These are phyloP conservation scores for Asterophora parasitica DNA, from an alignment of 768 basidiomycete species.

Conservation along the genomic window DNA sequence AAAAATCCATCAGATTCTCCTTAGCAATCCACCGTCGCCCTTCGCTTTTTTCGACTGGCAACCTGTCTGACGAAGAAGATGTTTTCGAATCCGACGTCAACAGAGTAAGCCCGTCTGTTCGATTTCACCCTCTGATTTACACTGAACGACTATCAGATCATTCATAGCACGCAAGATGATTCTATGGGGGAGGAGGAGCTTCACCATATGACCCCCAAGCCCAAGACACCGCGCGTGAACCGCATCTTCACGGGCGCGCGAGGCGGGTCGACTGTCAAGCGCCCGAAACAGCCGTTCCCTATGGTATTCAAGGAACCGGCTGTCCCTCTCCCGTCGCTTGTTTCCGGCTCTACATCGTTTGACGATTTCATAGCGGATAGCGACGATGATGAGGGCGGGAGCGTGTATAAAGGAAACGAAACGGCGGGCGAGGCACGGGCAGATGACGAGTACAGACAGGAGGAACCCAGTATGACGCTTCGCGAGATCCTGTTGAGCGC, in stretches of 20 bases:
- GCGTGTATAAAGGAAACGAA: too few species aligned
- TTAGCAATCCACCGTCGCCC: conserved; percentile 20
- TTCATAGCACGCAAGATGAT: conserved; percentile 22
- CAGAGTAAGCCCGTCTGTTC: conserved; percentile 9
- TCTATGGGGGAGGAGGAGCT: conserved; percentile 15
- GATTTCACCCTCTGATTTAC: background rate
- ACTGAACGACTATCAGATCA: conserved; percentile 14
- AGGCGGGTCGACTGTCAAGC: conserved; percentile 16
- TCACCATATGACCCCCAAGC: conserved; percentile 16
- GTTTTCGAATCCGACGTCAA: conserved; percentile 20
- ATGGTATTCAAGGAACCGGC: conserved; percentile 17
- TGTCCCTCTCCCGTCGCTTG: conserved; percentile 16
- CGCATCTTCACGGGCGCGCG: conserved; percentile 26
- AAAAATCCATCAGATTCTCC: conserved; percentile 25
- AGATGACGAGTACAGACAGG: conserved; percentile 21
- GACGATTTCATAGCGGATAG: background rate
- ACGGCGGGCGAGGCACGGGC: too few species aligned
- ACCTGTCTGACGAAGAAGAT: conserved; percentile 6
- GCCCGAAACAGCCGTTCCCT: conserved; percentile 17
- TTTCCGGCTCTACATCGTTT: conserved; percentile 8
- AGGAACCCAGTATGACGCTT: conserved; percentile 43
- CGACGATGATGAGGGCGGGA: conserved; percentile 13
- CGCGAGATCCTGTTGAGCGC: conserved; percentile 40
- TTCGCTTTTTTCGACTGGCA: conserved; percentile 15
- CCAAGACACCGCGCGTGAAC: conserved; percentile 19